These are phyloP conservation scores for Niebla homalea DNA, from an alignment of 495 filamentous ascomycete species.

Conservation along the genomic window DNA sequence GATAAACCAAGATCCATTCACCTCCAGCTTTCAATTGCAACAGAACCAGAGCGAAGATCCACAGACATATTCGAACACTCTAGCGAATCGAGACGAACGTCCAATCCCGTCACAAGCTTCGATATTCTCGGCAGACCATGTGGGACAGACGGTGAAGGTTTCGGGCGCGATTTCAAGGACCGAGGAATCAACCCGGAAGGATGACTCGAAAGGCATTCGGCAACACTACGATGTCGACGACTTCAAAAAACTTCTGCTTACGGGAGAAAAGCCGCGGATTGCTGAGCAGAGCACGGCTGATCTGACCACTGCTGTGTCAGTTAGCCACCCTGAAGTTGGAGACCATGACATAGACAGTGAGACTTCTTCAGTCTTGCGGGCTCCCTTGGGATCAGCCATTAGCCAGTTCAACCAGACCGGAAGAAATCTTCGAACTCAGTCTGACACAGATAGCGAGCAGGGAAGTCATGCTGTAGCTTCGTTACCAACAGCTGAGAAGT, in stretches of 20 bases:
- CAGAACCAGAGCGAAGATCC: not conserved
- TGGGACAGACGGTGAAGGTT: slow-evolving; percentile 6
- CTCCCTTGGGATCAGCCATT: slow-evolving; percentile 29
- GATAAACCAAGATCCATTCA: slow-evolving; percentile 13
- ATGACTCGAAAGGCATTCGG: slow-evolving; percentile 13
- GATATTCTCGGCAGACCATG: slow-evolving; percentile 8
- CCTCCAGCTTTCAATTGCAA: not conserved
- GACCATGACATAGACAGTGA: slow-evolving; percentile 37
- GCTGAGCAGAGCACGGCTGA: not conserved
- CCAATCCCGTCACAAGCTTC: not conserved
- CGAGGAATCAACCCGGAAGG: not conserved
- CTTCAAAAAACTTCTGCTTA: slow-evolving; percentile 47
- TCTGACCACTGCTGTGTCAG: slow-evolving; percentile 11
- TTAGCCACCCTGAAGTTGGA: slow-evolving; percentile 8
- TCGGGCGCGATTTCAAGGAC: not conserved
- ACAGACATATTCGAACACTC: not conserved
- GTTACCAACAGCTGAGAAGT: slow-evolving; percentile 12
- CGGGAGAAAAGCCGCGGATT: slow-evolving; percentile 28
- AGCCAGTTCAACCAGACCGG: slow-evolving; percentile 18
- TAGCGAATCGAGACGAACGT: too few relatives aligned
- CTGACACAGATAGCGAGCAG: slow-evolving; percentile 24
- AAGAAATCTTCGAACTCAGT: slow-evolving; percentile 26
- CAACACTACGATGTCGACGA: slow-evolving; percentile 46
- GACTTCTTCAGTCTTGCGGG: slow-evolving; percentile 30
- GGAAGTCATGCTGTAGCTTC: slow-evolving; percentile 24